phyloP scores from a whole-genome alignment of 306 rosid species.

The Trichosanthes truncata region DNA sequence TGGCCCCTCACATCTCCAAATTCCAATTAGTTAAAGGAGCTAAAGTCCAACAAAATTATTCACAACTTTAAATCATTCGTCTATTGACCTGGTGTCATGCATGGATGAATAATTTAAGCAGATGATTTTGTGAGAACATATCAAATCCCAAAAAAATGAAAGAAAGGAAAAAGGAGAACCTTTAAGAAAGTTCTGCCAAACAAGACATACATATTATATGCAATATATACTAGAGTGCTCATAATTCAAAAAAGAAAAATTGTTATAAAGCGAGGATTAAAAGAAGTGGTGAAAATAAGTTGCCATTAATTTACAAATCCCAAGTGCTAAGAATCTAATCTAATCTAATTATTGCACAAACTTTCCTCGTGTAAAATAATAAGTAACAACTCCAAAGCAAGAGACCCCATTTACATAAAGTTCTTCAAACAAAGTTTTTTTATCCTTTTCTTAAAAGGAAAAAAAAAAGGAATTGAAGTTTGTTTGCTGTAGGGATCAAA shows the following conservation, averaged over 20 bases:
- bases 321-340: conserved; percentile 6
- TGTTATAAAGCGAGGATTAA: neutral
- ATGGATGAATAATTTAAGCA: conserved; percentile 2
- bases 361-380: neutral
- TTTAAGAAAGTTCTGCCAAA: neutral
- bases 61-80: neutral
- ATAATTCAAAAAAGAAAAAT: neutral
- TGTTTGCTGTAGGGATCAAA: neutral
- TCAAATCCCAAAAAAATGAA: neutral
- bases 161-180: no score
- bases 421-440: neutral
- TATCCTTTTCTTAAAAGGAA: neutral
- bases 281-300: neutral
- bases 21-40: neutral
- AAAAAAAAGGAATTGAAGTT: neutral
- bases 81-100: neutral
- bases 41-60: neutral
- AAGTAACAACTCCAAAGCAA: neutral
- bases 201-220: neutral
- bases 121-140: neutral
- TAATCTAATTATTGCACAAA: neutral
- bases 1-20: neutral
- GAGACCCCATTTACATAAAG: neutral
- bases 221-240: neutral
- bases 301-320: neutral